Evolutionary conservation across 73 alveolate species (phyloP).

Genomic region (Blepharisma stoltei): DNA sequence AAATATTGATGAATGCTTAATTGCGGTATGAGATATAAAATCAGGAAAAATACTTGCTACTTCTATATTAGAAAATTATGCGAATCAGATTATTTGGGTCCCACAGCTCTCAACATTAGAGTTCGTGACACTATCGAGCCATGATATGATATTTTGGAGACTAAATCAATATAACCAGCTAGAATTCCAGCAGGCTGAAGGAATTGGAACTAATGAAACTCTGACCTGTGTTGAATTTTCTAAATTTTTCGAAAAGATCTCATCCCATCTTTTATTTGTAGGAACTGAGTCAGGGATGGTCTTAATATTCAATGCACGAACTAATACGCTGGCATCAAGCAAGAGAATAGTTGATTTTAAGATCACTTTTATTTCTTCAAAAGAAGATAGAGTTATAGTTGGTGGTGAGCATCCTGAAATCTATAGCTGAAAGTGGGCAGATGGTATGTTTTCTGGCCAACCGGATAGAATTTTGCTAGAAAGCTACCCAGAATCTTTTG

Average conservation of each 20-base stretch:
- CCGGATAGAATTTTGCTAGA: constrained; percentile 26
- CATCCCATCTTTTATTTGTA: not conserved
- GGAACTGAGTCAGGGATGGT: constrained; percentile 3
- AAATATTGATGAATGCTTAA: not conserved
- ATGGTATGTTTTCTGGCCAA: not conserved
- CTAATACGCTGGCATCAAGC: not conserved
- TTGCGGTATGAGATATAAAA: constrained; percentile 1
- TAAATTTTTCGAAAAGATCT: not conserved
- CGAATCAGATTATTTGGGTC: not conserved
- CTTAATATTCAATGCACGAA: not conserved
- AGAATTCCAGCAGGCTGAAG: constrained; percentile 14
- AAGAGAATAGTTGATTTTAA: not conserved
- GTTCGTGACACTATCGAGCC: not conserved
- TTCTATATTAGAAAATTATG: not conserved
- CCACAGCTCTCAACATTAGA: constrained; percentile 6
- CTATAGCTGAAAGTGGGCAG: not conserved
- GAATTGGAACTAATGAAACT: not conserved
- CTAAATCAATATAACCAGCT: not conserved
- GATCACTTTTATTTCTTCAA: not conserved
- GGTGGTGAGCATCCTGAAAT: constrained; percentile 22
- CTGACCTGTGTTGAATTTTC: constrained; percentile 21
- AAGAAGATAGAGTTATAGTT: not conserved
- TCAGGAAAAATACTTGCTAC: not conserved
- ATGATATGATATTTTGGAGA: constrained; percentile 6
- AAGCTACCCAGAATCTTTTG: constrained; percentile 34